These are phyloP conservation scores for Kregervanrija fluxuum DNA, from an alignment of 805 yeast genomes.

Conservation along the genomic window DNA sequence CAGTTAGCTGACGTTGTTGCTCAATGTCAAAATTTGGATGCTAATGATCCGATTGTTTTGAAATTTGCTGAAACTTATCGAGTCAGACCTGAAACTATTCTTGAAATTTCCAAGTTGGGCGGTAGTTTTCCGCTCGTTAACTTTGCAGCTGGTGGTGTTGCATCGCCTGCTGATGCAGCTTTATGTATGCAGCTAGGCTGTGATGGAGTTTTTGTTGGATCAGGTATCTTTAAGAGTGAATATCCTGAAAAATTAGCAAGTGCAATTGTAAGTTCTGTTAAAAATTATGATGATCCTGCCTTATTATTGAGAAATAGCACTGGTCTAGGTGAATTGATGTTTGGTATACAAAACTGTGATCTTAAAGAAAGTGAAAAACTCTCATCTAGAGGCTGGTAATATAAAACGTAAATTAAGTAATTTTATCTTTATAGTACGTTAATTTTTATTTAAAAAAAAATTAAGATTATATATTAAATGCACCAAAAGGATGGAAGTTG, in stretches of 20 bases:
- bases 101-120: constrained; percentile 38
- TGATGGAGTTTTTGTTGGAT: constrained; percentile 72
- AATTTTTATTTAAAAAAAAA: too few species aligned
- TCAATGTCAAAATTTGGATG: constrained; percentile 16
- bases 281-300: constrained; percentile 56
- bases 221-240: constrained; percentile 70
- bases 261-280: constrained; percentile 77
- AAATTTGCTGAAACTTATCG: constrained; percentile 49
- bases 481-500: too few species aligned
- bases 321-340: constrained; percentile 71
- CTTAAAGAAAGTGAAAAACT: constrained; percentile 40
- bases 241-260: constrained; percentile 67
- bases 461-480: too few species aligned
- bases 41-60: constrained; percentile 37
- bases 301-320: constrained; percentile 58
- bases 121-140: constrained; percentile 76
- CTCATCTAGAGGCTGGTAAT: constrained; percentile 47
- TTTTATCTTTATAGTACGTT: too few species aligned
- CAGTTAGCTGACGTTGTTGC: constrained; percentile 43
- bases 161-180: constrained; percentile 86
- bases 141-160: constrained; percentile 86
- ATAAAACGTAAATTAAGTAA: too few species aligned
- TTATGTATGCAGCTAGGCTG: constrained; percentile 76
- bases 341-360: constrained; percentile 55
- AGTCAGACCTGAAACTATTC: constrained; percentile 50